Conservation (phyloP, 1,139 yeast genomes). For the Kurtzmaniella quercitrusa region DNA sequence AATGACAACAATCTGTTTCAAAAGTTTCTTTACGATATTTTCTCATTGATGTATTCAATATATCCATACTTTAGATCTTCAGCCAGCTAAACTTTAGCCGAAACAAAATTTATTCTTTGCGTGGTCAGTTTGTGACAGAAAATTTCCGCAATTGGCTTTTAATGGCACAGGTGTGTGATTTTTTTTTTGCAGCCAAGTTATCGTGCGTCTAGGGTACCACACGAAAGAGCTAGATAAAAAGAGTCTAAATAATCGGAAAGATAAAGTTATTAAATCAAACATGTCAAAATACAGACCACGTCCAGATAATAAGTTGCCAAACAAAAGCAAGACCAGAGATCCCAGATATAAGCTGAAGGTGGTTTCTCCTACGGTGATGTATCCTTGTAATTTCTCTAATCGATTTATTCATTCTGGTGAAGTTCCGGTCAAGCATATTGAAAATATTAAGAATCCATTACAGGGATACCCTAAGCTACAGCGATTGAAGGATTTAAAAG, state of each 20-base stretch:
- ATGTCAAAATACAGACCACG: neutral
- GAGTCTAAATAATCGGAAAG: neutral
- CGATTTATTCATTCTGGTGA: conserved; percentile 60
- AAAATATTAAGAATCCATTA: conserved; percentile 61
- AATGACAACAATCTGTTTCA: neutral
- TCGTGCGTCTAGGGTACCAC: neutral
- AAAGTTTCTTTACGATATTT: neutral
- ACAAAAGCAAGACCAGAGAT: neutral
- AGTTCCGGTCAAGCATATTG: conserved; percentile 59
- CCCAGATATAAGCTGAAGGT: neutral
- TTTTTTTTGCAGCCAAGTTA: neutral
- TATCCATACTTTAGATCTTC: neutral
- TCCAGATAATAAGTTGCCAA: neutral
- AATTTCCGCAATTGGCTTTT: neutral
- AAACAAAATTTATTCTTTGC: neutral
- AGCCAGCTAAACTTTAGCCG: neutral
- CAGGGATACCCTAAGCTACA: conserved; percentile 86
- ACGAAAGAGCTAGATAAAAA: neutral
- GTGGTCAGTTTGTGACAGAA: neutral
- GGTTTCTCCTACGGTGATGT: neutral
- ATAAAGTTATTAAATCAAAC: neutral
- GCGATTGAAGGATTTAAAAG: conserved; percentile 59
- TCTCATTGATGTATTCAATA: neutral
- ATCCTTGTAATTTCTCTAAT: conserved; percentile 68
- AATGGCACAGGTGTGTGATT: neutral